Base-by-base conservation (phyloP, 2,329 filamentous ascomycete genomes). In the Cladosporium sp. region DNA sequence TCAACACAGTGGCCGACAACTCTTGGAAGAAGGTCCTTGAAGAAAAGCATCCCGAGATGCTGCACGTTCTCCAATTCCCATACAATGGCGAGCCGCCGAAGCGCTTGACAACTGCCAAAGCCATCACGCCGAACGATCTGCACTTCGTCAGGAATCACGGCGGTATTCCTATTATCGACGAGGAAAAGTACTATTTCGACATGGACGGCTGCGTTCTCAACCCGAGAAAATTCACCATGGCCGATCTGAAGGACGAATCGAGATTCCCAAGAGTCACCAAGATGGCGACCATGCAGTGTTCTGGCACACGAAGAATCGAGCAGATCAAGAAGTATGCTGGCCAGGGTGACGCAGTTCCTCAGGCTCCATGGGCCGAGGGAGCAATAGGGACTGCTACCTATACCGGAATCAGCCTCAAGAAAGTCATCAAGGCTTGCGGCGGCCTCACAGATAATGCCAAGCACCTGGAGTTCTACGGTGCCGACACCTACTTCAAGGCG, bases 141-240 rank as follows among this genome's bases (percentile, higher is more conserved):
- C 84, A 87, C 65, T 89, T 88, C 66, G 85, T 89, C 0, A 78
- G 87, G 10, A 89, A 89, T 64, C 87, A 89, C 65, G 86, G 87
- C 5, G 86, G 87, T 0, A 86, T 89, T 28, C 87, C 87, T 0
- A 74, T 81, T 5, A 87, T 88, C 60, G 80, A 87, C 7, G 76
- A 80, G 5, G 78, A 83, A 0, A 78, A 80, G 5, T 86, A 76
- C 67, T 79, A 75, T 21, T 77, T 86, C 12, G 71, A 72, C 1
- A 70, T 88, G 4, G 83, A 86, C 58, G 85, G 86, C 0, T 76
- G 86, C 0, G 86, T 88, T 0, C 79, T 79, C 5, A 77, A 83
- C 4, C 84, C 85, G 0, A 80, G 81, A 53, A 76, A 72, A 0
- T 79, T 86, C 62, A 86, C 83, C 0, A 66, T 88, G 0, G 78